Conservation (phyloP, 1,139 yeast genomes). For the Zhuliangozyma blackwelliae region DNA sequence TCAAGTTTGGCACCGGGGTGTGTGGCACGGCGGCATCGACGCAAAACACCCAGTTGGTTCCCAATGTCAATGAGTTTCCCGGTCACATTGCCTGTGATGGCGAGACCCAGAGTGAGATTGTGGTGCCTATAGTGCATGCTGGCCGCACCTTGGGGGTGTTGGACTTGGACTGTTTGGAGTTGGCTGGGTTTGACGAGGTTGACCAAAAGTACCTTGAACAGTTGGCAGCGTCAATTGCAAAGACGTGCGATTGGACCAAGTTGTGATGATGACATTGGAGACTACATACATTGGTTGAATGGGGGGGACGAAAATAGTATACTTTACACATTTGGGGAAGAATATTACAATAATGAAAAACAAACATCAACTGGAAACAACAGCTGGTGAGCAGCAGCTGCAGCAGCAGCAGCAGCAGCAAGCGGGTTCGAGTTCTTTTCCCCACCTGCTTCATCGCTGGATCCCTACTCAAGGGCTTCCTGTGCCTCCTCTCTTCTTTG, state of each 20-base stretch:
- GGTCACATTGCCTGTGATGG: constrained; percentile 98
- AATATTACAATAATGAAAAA: no score
- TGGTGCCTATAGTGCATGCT: constrained; percentile 65
- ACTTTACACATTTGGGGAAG: no score
- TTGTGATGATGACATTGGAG: constrained; percentile 4
- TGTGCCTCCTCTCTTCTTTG: constrained; percentile 50
- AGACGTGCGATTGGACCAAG: constrained; percentile 38
- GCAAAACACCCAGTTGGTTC: constrained; percentile 64
- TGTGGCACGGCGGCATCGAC: constrained; percentile 79
- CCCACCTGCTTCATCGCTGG: constrained; percentile 4
- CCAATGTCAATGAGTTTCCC: constrained; percentile 71
- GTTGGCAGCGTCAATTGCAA: constrained; percentile 45
- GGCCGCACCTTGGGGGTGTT: constrained; percentile 65
- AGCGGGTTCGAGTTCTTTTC: constrained; percentile 1
- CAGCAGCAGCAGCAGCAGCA: background rate
- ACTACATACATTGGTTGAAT: no score
- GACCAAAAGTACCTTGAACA: constrained; percentile 61
- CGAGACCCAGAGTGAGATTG: constrained; percentile 88
- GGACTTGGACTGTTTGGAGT: constrained; percentile 74
- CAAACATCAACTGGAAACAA: no score
- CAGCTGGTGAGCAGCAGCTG: no score
- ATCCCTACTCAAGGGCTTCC: no score
- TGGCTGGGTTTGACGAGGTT: constrained; percentile 58
- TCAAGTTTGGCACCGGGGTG: constrained; percentile 77
- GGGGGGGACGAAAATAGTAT: no score